These are phyloP conservation scores for Eucalyptus pauciflora DNA, from an alignment of 345 rosid genomes.

Conservation along the genomic window DNA sequence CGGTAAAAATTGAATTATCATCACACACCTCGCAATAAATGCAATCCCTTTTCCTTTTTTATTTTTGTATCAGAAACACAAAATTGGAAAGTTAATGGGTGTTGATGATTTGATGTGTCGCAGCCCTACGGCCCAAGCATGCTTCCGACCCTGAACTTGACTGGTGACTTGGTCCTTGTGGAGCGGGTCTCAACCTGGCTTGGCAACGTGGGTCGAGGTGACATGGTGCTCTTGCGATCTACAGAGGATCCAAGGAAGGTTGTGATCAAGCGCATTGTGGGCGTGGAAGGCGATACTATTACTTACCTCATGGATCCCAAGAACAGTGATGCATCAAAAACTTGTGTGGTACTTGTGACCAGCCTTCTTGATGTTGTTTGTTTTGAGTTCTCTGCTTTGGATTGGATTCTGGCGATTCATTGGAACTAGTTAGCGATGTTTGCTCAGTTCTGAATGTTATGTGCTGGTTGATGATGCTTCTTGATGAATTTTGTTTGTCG, in stretches of 20 bases:
- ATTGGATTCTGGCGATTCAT: neutral
- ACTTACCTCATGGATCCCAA: slow-evolving; percentile 35
- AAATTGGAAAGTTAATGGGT: neutral
- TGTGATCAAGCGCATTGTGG: slow-evolving; percentile 46
- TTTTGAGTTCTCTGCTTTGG: neutral
- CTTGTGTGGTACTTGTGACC: slow-evolving; percentile 33
- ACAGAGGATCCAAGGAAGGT: slow-evolving; percentile 35
- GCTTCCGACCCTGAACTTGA: slow-evolving; percentile 45
- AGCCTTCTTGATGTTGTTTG: neutral
- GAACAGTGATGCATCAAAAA: slow-evolving; percentile 14
- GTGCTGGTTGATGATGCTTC: neutral
- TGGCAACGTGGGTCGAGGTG: slow-evolving; percentile 48
- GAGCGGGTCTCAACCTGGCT: slow-evolving; percentile 36
- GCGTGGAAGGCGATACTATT: slow-evolving; percentile 51
- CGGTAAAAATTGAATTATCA: slow-evolving; percentile 9
- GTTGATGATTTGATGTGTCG: neutral
- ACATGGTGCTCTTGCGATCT: slow-evolving; percentile 50
- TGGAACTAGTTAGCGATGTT: neutral
- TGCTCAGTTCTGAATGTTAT: neutral
- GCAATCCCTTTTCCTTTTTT: neutral
- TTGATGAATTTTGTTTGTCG: neutral
- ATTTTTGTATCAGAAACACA: neutral
- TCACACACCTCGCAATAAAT: neutral
- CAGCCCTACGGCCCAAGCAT: slow-evolving; percentile 72
- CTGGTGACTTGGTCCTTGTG: slow-evolving; percentile 35